Evolutionary conservation across 2,329 filamentous ascomycete genomes (phyloP).

Genomic region (Neurospora crassa): DNA sequence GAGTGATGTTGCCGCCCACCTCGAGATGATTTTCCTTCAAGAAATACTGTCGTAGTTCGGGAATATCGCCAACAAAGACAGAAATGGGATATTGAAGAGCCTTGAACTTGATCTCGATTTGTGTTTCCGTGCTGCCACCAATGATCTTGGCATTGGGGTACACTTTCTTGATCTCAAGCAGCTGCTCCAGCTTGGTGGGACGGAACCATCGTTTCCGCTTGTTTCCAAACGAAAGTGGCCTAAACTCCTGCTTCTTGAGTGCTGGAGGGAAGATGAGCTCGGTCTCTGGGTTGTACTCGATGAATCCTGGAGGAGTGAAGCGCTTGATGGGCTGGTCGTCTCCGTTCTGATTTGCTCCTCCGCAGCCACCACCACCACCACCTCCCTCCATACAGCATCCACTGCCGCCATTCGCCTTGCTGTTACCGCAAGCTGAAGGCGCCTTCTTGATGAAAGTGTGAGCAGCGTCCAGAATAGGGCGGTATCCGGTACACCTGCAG

Average conservation of each 20-base stretch:
- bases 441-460: constrained; percentile 65
- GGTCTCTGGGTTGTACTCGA: constrained; percentile 87
- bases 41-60: constrained; percentile 73
- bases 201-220: constrained; percentile 92
- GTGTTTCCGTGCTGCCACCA: constrained; percentile 90
- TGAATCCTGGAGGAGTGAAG: constrained; percentile 84
- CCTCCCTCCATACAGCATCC: constrained; percentile 45
- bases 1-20: constrained; percentile 82
- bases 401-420: constrained; percentile 33
- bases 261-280: constrained; percentile 90
- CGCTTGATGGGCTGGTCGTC: constrained; percentile 48
- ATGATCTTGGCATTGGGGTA: constrained; percentile 88
- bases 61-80: constrained; percentile 87
- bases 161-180: constrained; percentile 82
- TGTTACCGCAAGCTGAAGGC: constrained; percentile 34
- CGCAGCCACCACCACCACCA: neutral
- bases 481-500: constrained; percentile 90
- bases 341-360: constrained; percentile 36
- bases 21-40: constrained; percentile 78
- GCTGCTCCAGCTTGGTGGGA: constrained; percentile 74
- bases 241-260: constrained; percentile 73
- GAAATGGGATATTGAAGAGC: constrained; percentile 82
- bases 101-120: constrained; percentile 98
- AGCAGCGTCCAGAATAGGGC: constrained; percentile 87
- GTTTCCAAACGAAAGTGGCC: constrained; percentile 80